These are phyloP conservation scores for Ophiobolus disseminans DNA, from an alignment of 2,329 filamentous ascomycete species.

Conservation along the genomic window DNA sequence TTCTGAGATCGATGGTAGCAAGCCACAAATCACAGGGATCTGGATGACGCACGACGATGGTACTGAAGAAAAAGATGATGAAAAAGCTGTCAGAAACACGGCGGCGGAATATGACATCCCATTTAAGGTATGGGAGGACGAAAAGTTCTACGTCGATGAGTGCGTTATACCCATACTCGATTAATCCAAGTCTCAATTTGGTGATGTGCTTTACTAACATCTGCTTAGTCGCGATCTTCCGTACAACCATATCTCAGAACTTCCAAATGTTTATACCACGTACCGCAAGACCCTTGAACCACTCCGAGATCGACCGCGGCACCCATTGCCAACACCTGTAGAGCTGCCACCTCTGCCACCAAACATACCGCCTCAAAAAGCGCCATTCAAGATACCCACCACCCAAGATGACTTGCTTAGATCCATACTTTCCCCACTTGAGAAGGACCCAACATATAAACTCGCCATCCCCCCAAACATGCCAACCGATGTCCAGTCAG, in stretches of 20 bases:
- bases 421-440: slow-evolving; percentile 65
- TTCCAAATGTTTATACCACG: slow-evolving; percentile 77
- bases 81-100: slow-evolving; percentile 61
- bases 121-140: slow-evolving; percentile 73
- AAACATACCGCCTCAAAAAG: slow-evolving; percentile 63
- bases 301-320: slow-evolving; percentile 68
- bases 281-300: slow-evolving; percentile 78
- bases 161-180: slow-evolving; percentile 53
- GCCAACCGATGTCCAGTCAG: slow-evolving; percentile 63
- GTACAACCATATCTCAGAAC: slow-evolving; percentile 62
- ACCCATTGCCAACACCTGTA: slow-evolving; percentile 61
- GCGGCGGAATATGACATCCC: slow-evolving; percentile 62
- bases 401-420: slow-evolving; percentile 61
- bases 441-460: slow-evolving; percentile 51
- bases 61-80: slow-evolving; percentile 72
- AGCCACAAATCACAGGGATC: slow-evolving; percentile 64
- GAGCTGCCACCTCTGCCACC: slow-evolving; percentile 66
- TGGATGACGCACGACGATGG: slow-evolving; percentile 79
- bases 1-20: slow-evolving; percentile 20
- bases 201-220: slow-evolving; percentile 10
- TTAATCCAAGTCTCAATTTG: background rate
- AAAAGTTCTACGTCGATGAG: slow-evolving; percentile 83
- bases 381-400: slow-evolving; percentile 69
- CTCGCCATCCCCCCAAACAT: slow-evolving; percentile 60
- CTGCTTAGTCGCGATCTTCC: slow-evolving; percentile 69